Evolutionary conservation across 352 stramenopile species (phyloP).

Genomic region (Peronospora belbahrii): DNA sequence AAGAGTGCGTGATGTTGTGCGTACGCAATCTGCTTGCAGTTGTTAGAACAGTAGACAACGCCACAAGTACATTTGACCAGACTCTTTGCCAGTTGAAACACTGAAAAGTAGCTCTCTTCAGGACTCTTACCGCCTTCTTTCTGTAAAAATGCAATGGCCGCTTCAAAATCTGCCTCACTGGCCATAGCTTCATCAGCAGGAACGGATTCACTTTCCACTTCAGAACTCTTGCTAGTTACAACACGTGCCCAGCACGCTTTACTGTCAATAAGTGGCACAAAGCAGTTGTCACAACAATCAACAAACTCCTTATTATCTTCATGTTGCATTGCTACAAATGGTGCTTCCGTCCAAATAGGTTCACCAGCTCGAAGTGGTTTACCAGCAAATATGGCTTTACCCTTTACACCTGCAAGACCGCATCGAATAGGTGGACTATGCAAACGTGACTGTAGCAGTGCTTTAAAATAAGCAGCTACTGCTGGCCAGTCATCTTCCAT

Average conservation of each 20-base stretch:
- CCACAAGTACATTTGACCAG: slow-evolving; percentile 64
- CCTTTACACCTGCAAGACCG: slow-evolving; percentile 45
- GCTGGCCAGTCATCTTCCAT: slow-evolving; percentile 1
- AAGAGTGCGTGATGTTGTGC: slow-evolving; percentile 74
- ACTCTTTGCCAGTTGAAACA: slow-evolving; percentile 48
- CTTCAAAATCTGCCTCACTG: slow-evolving; percentile 44
- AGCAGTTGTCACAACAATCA: slow-evolving; percentile 75
- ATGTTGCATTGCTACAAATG: slow-evolving; percentile 73
- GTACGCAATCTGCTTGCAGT: slow-evolving; percentile 62
- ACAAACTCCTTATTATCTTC: slow-evolving; percentile 78
- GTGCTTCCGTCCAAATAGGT: slow-evolving; percentile 61
- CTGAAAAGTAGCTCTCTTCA: slow-evolving; percentile 64
- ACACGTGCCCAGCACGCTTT: slow-evolving; percentile 52
- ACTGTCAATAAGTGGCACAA: slow-evolving; percentile 64
- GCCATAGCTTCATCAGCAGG: slow-evolving; percentile 38
- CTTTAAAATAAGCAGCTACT: slow-evolving; percentile 57
- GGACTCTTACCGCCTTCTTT: slow-evolving; percentile 56
- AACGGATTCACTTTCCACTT: slow-evolving; percentile 36
- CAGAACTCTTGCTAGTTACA: slow-evolving; percentile 20
- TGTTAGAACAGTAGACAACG: slow-evolving; percentile 78
- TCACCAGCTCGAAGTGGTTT: slow-evolving; percentile 52
- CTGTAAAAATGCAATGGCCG: slow-evolving; percentile 50
- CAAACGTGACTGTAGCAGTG: slow-evolving; percentile 45
- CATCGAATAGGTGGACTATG: slow-evolving; percentile 47
- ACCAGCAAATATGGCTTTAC: slow-evolving; percentile 64